These are phyloP conservation scores for Triangularia setosa DNA, from an alignment of 2,329 filamentous ascomycete species.

Conservation along the genomic window DNA sequence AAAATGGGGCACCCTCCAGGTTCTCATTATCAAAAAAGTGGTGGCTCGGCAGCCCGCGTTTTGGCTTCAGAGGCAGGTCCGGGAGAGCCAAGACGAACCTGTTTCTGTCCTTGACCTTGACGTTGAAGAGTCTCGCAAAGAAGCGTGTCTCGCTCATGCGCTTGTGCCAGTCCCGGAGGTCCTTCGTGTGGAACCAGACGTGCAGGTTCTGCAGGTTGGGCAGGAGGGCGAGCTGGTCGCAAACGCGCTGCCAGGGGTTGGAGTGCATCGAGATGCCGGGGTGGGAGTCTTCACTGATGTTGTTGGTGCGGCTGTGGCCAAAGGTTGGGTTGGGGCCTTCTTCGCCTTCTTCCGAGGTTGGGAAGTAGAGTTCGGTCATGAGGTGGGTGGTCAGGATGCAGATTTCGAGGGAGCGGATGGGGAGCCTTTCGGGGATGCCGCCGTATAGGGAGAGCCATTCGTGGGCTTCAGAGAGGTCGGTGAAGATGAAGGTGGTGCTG, in stretches of 20 bases:
- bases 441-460: slow-evolving; percentile 25
- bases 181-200: slow-evolving; percentile 30
- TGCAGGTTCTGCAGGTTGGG: slow-evolving; percentile 25
- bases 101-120: slow-evolving; percentile 11
- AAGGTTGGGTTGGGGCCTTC: slow-evolving; percentile 15
- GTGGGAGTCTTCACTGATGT: background rate
- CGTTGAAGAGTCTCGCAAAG: slow-evolving; percentile 23
- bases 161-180: slow-evolving; percentile 31
- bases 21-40: slow-evolving; percentile 21
- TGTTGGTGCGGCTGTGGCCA: slow-evolving; percentile 1
- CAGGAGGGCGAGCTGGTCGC: slow-evolving; percentile 20
- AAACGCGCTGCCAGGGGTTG: slow-evolving; percentile 30
- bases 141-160: slow-evolving; percentile 29
- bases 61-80: slow-evolving; percentile 13
- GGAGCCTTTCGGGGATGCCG: slow-evolving; percentile 9
- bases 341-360: slow-evolving; percentile 2
- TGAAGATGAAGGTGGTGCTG: slow-evolving; percentile 30
- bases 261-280: slow-evolving; percentile 15
- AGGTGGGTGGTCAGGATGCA: slow-evolving; percentile 25
- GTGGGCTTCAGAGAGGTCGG: slow-evolving; percentile 24
- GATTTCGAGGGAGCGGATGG: slow-evolving; percentile 28
- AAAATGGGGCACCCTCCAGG: slow-evolving; percentile 18
- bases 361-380: slow-evolving; percentile 30
- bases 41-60: slow-evolving; percentile 5
- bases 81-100: slow-evolving; percentile 27